Percentiles rank a stretch among this genome's conserved stretches.
Conservation (phyloP, 2,329 filamentous ascomycete genomes). For the Ramichloridium luteum region DNA sequence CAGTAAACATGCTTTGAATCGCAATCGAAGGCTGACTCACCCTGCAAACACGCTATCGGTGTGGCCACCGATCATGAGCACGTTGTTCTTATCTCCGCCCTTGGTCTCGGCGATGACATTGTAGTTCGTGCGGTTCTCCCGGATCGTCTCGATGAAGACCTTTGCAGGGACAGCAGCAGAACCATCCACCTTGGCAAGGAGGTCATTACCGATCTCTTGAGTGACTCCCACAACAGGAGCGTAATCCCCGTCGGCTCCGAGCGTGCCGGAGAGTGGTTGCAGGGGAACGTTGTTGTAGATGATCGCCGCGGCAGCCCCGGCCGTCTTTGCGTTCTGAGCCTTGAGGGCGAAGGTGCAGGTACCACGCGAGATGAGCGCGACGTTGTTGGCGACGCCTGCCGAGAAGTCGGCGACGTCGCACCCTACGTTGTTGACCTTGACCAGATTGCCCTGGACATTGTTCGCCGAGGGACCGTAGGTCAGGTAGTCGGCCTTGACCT, state of each 20-base stretch:
- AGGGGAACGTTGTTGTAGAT: constrained; percentile 63
- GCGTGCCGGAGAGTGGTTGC: constrained; percentile 41
- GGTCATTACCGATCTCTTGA: constrained; percentile 44
- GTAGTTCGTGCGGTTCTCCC: constrained; percentile 37
- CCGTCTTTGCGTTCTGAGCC: constrained; percentile 52
- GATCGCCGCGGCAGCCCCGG: constrained; percentile 58
- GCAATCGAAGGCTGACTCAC: no score
- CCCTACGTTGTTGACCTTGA: constrained; percentile 48
- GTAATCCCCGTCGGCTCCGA: constrained; percentile 47
- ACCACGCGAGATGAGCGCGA: constrained; percentile 61
- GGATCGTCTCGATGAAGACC: constrained; percentile 33
- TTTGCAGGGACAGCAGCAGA: constrained; percentile 27
- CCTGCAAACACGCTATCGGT: constrained; percentile 48
- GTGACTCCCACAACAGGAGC: constrained; percentile 58
- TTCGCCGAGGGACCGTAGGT: constrained; percentile 45
- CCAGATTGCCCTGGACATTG: constrained; percentile 28
- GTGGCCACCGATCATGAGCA: constrained; percentile 48
- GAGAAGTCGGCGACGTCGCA: constrained; percentile 55
- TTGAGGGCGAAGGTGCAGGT: constrained; percentile 61
- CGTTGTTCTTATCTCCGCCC: constrained; percentile 45
- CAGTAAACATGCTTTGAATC: no score
- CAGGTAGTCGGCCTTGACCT: constrained; percentile 47
- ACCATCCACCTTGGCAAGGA: constrained; percentile 42
- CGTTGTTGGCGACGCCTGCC: constrained; percentile 43
- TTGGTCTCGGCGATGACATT: constrained; percentile 52